phyloP scores from a whole-genome alignment of 257 asterid species.

The Sherardia arvensis region DNA sequence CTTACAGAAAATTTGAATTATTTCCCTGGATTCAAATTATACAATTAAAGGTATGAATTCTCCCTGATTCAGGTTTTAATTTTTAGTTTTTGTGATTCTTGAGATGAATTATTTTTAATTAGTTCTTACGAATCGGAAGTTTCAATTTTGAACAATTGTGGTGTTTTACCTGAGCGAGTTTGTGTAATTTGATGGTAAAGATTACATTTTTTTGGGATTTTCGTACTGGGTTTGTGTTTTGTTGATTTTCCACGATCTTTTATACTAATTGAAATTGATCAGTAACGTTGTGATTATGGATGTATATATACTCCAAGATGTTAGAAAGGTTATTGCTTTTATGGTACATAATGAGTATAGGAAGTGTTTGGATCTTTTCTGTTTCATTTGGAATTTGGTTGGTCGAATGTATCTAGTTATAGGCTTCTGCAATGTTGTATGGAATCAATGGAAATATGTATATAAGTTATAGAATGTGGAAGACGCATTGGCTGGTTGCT shows the following conservation, averaged over 20 bases:
- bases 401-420: background rate
- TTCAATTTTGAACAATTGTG: background rate
- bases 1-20: background rate
- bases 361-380: background rate
- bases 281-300: background rate
- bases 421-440: background rate
- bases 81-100: background rate
- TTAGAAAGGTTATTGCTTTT: background rate
- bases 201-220: background rate
- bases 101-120: too few species aligned
- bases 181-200: background rate
- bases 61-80: background rate
- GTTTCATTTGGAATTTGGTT: background rate
- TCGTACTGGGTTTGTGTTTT: background rate
- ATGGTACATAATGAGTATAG: background rate
- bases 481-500: too few species aligned
- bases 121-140: background rate
- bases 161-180: background rate
- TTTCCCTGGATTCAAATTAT: background rate
- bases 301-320: background rate
- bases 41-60: slow-evolving; percentile 9
- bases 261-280: background rate
- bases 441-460: background rate
- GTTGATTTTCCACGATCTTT: background rate
- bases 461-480: background rate